Evolutionary conservation across 169 alveolate genomes (phyloP).

Genomic region (Cryptosporidium tyzzeri): DNA sequence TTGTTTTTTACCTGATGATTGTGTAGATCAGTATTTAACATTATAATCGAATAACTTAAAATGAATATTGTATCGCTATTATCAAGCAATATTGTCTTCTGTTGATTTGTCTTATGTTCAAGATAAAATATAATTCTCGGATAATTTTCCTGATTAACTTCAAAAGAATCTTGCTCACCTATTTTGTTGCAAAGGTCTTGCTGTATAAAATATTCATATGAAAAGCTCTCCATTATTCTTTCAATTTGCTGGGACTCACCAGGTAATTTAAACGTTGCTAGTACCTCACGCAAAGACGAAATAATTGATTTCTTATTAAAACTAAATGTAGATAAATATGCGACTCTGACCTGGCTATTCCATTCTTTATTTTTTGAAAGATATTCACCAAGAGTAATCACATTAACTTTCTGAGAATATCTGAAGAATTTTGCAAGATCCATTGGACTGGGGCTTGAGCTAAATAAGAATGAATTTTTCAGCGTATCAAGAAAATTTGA

Average conservation of each 20-base stretch:
- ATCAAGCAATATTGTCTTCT: conserved; percentile 79
- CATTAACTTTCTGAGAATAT: conserved; percentile 29
- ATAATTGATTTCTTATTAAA: conserved; percentile 87
- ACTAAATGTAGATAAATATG: conserved; percentile 83
- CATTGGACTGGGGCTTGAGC: background rate
- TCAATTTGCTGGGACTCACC: conserved; percentile 94
- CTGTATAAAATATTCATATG: conserved; percentile 84
- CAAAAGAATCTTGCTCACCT: background rate
- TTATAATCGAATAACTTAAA: conserved; percentile 89
- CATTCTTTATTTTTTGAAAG: conserved; percentile 71
- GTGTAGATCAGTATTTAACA: conserved; percentile 93
- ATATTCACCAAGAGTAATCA: conserved; percentile 41
- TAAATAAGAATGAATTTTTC: background rate
- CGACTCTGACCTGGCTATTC: conserved; percentile 81
- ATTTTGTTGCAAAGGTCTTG: conserved; percentile 47
- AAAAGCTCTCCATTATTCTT: conserved; percentile 89
- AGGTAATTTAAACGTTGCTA: conserved; percentile 89
- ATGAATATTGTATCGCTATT: conserved; percentile 88
- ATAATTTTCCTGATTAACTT: background rate
- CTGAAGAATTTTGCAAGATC: conserved; percentile 51
- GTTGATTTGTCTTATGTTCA: conserved; percentile 71
- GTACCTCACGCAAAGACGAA: conserved; percentile 85
- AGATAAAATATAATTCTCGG: conserved; percentile 61
- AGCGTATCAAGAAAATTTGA: conserved; percentile 18
- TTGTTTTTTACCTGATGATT: conserved; percentile 88